Base-by-base conservation (phyloP, 805 yeast species). In the Lipomyces kockii region DNA sequence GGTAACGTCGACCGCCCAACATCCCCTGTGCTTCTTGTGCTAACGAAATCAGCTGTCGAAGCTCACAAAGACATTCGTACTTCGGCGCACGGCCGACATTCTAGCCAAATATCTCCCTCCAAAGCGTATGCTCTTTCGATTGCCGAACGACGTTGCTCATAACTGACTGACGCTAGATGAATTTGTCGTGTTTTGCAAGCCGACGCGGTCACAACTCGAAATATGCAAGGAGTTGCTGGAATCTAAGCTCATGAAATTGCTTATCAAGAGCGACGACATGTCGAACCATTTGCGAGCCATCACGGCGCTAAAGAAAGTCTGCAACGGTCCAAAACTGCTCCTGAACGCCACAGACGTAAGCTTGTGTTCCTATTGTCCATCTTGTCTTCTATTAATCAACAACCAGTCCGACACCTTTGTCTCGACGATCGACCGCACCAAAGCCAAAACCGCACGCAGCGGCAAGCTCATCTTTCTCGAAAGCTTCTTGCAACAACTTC, bases 291-390 rank as follows among this genome's bases (percentile, higher is more conserved):
- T 94, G 58, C 85, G 88, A 1, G 80, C 92, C 60, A 93, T 94
- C 20, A 88, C 90, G 14, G 77, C 87, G 35, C 85, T 91, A 75
- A 87, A 91, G 71, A 93, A 93, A 74, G 83, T 92, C 1, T 91
- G 97, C 76, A 93, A 91, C 73, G 88, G 97, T 0, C 96, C 97
- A 0, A 80, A 87, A 0, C 79, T 93, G 39, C 74, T 90, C 17
- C 34, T 60, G 22, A 61, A 60, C 22, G 7, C 58, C 20, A 17
- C 29, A 49, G 66, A 60, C 22, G 65, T 63, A 37, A 34, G 65
- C 39, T 37, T 12, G 17, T 0, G 39, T 11, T 37, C 14, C 2
- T 37, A 37, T 37, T 37, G 1, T 37, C 32, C 7, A 29, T 37
- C 14, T 37, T 35, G 39, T 35, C 14, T 12, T 37, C 17, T 37